Base-by-base conservation (phyloP, 306 rosid species). In the Glycine tomentella region DNA sequence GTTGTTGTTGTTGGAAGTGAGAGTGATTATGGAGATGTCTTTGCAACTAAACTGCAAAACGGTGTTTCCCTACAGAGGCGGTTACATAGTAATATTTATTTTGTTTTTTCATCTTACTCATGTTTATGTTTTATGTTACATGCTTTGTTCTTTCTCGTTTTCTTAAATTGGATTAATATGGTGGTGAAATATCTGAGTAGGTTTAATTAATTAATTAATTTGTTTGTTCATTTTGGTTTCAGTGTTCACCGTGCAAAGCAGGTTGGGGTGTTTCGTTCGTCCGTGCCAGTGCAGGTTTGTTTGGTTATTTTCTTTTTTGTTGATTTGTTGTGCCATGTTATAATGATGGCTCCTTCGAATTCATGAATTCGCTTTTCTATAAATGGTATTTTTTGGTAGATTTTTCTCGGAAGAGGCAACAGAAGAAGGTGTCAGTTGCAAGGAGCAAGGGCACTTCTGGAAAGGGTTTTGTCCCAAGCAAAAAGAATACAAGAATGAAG, bases 391-490 rank as follows among this genome's bases (percentile, higher is more conserved):
- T 81, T 40, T 59, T 42, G 76, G 40, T 72, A 93, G 98, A 93
- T 76, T 93, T 82, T 85, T 84, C 97, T 34, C 80, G 89, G 85
- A 93, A 83, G 84, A 88, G 89, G 81, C 89, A 50, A 72, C 88
- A n/a, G 56, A 88, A 83, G 85, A 91, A 86, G 83, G 74, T 77
- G 65, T 84, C 92, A 48, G 51, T 52, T 80, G 69, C 90, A n/a
- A 87, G 87, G 88, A 72, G 88, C 4, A 89, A 75, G 81, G 84
- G 85, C 20, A 82, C 89, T 79, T 57, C 78, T 78, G 52, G 90
- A n/a, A 90, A 87, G 83, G 94, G 96, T 73, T 85, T 88, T 69
- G 75, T 17, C 40, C 91, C 94, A 25, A 87, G 82, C 76, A 75
- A 69, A 55, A 89, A 68, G 71, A 75, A 77, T 66, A 51, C 69